These are phyloP conservation scores for Digitaria exilis DNA, from an alignment of 202 grass and related monocot species.

Conservation along the genomic window DNA sequence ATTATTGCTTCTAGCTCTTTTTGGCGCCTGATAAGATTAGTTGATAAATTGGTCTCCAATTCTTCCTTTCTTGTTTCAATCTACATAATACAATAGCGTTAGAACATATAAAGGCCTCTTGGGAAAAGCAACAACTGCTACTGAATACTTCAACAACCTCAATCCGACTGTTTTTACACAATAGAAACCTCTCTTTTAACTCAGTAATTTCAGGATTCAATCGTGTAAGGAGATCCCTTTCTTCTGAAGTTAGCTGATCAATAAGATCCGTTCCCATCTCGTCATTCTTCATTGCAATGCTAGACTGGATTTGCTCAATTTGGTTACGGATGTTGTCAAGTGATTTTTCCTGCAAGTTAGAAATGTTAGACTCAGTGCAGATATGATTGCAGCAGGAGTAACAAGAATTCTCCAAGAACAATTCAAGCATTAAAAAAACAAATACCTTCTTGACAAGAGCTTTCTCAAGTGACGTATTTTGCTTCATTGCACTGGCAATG, in stretches of 20 bases:
- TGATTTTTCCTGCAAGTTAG: constrained; percentile 83
- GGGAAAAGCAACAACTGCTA: neutral
- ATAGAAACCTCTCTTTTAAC: constrained; percentile 79
- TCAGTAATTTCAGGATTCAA: constrained; percentile 98
- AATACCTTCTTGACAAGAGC: constrained; percentile 92
- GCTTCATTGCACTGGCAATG: constrained; percentile 68
- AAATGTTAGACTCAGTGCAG: constrained; percentile 15
- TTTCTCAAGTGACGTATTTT: constrained; percentile 71
- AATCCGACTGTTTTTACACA: constrained; percentile 89
- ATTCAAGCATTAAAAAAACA: constrained; percentile 18
- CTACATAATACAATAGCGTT: constrained; percentile 47
- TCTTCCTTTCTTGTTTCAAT: constrained; percentile 99
- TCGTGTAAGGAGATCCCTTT: constrained; percentile 83
- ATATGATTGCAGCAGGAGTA: constrained; percentile 7
- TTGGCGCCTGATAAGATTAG: constrained; percentile 90
- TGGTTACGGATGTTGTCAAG: constrained; percentile 88
- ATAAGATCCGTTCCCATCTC: constrained; percentile 99
- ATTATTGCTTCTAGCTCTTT: constrained; percentile 96
- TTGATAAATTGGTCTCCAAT: constrained; percentile 92
- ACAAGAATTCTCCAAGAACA: constrained; percentile 25
- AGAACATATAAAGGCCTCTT: constrained; percentile 24
- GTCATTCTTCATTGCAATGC: constrained; percentile 94
- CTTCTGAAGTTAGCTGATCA: constrained; percentile 91
- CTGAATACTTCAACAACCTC: constrained; percentile 59
- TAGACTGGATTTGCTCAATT: constrained; percentile 94